Percentiles rank a stretch among this genome's conserved stretches.
These are phyloP conservation scores for Galeopsis tetrahit DNA, from an alignment of 257 asterid species.

Conservation along the genomic window DNA sequence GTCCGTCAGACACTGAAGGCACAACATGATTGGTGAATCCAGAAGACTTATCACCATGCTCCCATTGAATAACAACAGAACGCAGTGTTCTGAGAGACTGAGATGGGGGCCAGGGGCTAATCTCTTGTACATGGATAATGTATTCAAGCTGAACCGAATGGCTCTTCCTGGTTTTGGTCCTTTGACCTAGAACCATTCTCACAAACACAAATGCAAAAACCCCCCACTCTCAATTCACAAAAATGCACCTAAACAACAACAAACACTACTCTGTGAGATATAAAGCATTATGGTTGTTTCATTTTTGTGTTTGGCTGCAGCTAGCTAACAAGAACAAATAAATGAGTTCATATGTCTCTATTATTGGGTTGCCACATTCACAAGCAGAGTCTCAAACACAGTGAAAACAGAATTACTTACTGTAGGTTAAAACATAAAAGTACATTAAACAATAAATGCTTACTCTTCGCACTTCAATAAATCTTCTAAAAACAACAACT, in stretches of 20 bases:
- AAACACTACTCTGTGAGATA: background rate
- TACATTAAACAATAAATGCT: background rate
- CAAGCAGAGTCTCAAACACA: no score
- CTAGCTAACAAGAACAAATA: no score
- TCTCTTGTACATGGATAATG: constrained; percentile 59
- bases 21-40: constrained; percentile 70
- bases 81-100: constrained; percentile 64
- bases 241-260: background rate
- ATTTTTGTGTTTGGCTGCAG: no score
- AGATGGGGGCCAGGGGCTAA: constrained; percentile 95
- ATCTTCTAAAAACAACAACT: no score
- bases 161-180: constrained; percentile 55
- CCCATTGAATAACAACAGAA: constrained; percentile 78
- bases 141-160: constrained; percentile 66
- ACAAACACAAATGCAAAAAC: background rate
- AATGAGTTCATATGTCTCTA: no score
- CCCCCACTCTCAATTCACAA: no score
- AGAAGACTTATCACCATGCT: constrained; percentile 54
- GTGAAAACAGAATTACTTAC: no score
- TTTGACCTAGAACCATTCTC: constrained; percentile 62
- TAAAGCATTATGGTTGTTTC: no score
- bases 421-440: no score
- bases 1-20: constrained; percentile 73
- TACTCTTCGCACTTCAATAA: background rate
- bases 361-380: no score